Base-by-base conservation (phyloP, 2,329 filamentous ascomycete genomes). In the Cladosporium sp. region DNA sequence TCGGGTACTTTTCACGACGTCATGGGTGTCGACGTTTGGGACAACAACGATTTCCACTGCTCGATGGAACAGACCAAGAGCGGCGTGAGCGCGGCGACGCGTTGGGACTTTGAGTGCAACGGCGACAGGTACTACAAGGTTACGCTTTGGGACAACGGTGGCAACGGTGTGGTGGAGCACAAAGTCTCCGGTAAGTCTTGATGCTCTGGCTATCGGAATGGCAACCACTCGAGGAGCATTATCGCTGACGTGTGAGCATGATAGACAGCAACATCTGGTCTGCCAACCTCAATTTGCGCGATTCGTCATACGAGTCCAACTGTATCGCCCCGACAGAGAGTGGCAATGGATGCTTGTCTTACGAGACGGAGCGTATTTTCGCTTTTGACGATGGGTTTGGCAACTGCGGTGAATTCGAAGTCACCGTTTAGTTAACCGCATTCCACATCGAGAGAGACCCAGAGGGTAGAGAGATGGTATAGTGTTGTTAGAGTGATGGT, bases 21-120 rank as follows among this genome's bases (percentile, higher is more conserved):
- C 2, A 62, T 62, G 59, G 2, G 3, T 46, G 59, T 62, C 46
- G 59, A 62, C 44, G 59, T 62, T 31, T 62, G 59, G 59, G 59
- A 62, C 46, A 62, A 62, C 61, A 56, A 64, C 61, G 61, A 64
- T 14, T 64, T 64, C 53, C 50, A 57, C 61, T 56, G 50, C 40
- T 12, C 12, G 29, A 56, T 64, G 61, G 16, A 18, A 35, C 61
- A 64, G 61, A 21, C 31, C 10, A 64, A 56, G 35, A 64, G 61
- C 35, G 46, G 46, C 59, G 59, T 62, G 46, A 62, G 59, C 59
- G 59, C 59, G 23, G 44, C 26, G 21, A 62, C 59, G 59, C 46
- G 46, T 46, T 62, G 59, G 59, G 46, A 62, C 16, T 52, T 62
- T n/a, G 46, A 62, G 46, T 62, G 59, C 59, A 53, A 53, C 5